Evolutionary conservation across 2,329 filamentous ascomycete species (phyloP), one percentile per base, ranked within the genome.

Genomic region (Paracorniculantispora psalliotae): DNA sequence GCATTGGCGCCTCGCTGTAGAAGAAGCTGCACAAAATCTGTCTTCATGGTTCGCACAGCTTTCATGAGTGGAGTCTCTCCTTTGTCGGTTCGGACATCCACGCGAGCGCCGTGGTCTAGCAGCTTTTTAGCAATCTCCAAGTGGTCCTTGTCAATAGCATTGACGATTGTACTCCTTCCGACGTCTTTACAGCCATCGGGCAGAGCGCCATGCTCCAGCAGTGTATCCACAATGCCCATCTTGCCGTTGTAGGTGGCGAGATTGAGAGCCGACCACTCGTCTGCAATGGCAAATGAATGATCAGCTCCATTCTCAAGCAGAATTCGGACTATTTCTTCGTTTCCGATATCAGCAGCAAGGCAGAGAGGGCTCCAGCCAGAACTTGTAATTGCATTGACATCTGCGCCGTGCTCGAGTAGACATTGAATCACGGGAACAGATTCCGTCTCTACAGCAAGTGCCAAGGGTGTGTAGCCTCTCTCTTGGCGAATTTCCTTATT

Each of bases 251-350:
- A 57, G 35, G 69, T 68, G 35, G 66, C 62, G 55, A 73, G 72
- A 23, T 68, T 71, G 54, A 70, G 63, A 10, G 44, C 62, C 53
- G 19, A 59, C 62, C 30, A 65, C 19, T 48, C 41, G 6, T 58
- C 61, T 55, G 64, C 63, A 2, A 63, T 62, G 9, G 61, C 60
- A 44, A 62, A 55, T 41, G 67, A 64, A 47, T 65, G 63, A 63
- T 70, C 68, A 61, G 67, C 69, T 55, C 69, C 72, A 2, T 66
- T 26, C 15, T 48, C 33, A 8, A 64, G 56, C n/a, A 64, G 55
- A 3, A 50, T 43, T 23, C 21, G n/a, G 33, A 61, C 60, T 23
- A 63, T 30, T 1, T 25, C 21, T 13, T 23, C 19, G 17, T 62
- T 53, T 28, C 62, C 63, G 10, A 49, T 57, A 23, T 57, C 35